Base-by-base conservation (phyloP, 1,284 basidiomycete genomes). In the Waitea zeae region DNA sequence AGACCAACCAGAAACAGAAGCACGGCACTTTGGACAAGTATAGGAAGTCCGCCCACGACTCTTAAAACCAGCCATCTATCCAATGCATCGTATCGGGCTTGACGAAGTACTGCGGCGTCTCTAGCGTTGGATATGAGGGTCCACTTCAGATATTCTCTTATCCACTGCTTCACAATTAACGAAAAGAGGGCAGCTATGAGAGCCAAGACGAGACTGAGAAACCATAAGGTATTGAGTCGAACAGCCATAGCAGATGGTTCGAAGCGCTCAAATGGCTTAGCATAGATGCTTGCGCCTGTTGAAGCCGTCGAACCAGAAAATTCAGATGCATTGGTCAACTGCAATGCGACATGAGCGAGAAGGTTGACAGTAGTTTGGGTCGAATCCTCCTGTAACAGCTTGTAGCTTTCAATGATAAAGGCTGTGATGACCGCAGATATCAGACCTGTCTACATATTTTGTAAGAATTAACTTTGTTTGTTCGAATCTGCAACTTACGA, bases 351-450 rank as follows among this genome's bases (percentile, higher is more conserved):
- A 2, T 20, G 5, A 3, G 17, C 24, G 13, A 45, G 36, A 5
- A 44, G 35, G 12, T 24, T 17, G 13, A 33, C 28, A 3, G 42
- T 31, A 5, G 31, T 27, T 11, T 44, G 29, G n/a, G 27, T 30
- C 6, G 35, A 31, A 20, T 42, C 36, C 6, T 31, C 33, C 28
- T 38, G 37, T 11, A 46, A 33, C 5, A 31, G 20, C 17, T 37
- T 24, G 5, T 38, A 33, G 22, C 36, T 38, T 17, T 37, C 22
- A 12, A 43, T 33, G 28, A 47, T 31, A 31, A 47, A 42, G 6
- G 43, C 34, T 5, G 46, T 44, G 11, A 46, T 26, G 4, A 46
- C 43, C 1, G 44, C 44, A 35, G 46, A 46, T 34, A 47, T 46
- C 12, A 47, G 39, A 36, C 44, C 46, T 5, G 44, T 40, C 46